Conservation (phyloP, 371 early-diverging fungal species). For the Actinomucor elegans region DNA sequence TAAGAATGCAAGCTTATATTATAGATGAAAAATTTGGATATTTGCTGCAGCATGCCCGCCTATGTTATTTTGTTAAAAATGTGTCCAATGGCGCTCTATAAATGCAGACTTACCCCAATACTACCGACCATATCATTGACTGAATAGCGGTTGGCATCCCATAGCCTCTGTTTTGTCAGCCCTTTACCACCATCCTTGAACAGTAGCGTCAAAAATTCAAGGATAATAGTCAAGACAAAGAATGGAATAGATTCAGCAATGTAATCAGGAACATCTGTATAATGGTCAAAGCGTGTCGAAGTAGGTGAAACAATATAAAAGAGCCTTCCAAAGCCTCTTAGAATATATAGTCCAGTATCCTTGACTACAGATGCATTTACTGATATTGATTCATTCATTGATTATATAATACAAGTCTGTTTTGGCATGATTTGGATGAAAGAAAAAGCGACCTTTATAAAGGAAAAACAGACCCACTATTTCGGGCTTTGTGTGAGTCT, state of each 20-base stretch:
- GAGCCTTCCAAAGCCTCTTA: slow-evolving; percentile 41
- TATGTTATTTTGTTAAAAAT: slow-evolving; percentile 5
- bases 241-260: slow-evolving; percentile 51
- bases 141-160: slow-evolving; percentile 42
- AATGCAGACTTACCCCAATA: slow-evolving; percentile 20
- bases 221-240: slow-evolving; percentile 45
- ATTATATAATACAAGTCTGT: too few relatives aligned
- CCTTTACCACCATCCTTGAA: slow-evolving; percentile 35
- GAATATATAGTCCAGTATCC: too few relatives aligned
- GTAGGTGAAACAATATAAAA: slow-evolving; percentile 55
- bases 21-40: slow-evolving; percentile 48
- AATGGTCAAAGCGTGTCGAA: slow-evolving; percentile 32
- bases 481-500: too few relatives aligned
- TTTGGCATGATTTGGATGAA: too few relatives aligned
- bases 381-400: too few relatives aligned
- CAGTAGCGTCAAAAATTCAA: slow-evolving; percentile 37
- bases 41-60: slow-evolving; percentile 53
- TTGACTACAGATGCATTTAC: too few relatives aligned
- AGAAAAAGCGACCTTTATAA: too few relatives aligned
- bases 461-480: too few relatives aligned
- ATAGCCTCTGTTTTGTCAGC: slow-evolving; percentile 30
- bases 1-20: slow-evolving; percentile 44
- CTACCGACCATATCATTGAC: slow-evolving; percentile 55
- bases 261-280: slow-evolving; percentile 51
- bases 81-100: not conserved